phyloP scores from a whole-genome alignment of 257 asterid genomes.

The Nicotiana obtusifolia region DNA sequence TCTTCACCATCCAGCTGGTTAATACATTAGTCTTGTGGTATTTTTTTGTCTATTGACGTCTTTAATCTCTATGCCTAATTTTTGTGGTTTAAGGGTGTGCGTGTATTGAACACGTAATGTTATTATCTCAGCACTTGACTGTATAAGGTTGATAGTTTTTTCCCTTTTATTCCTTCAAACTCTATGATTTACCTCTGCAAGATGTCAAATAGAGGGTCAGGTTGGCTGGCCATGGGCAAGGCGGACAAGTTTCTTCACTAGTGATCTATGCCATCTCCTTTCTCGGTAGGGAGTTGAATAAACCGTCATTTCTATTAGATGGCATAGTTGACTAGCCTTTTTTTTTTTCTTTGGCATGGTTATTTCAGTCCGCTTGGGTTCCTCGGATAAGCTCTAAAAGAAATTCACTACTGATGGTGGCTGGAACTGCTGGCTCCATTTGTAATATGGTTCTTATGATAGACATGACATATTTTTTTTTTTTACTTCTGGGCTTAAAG shows the following conservation, averaged over 20 bases:
- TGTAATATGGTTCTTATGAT: neutral
- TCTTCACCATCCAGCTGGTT: neutral
- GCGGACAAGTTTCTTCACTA: neutral
- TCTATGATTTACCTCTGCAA: neutral
- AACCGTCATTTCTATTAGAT: neutral
- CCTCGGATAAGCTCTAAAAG: neutral
- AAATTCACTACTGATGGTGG: neutral
- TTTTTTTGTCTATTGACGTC: neutral
- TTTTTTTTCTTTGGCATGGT: too few species aligned
- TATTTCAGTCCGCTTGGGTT: neutral
- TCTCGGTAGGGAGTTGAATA: neutral
- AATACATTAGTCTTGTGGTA: neutral
- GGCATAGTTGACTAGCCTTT: neutral
- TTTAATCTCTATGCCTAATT: neutral
- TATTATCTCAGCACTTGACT: neutral
- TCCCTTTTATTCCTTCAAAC: neutral
- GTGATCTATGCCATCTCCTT: neutral
- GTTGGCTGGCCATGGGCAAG: neutral
- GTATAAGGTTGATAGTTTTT: neutral
- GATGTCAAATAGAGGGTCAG: neutral
- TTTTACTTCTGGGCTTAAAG: neutral
- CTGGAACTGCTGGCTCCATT: neutral
- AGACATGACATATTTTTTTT: neutral
- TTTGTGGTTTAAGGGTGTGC: neutral
- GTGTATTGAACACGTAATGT: neutral